Evolutionary conservation across 2,329 filamentous ascomycete genomes (phyloP), one percentile per base, ranked within the genome.

Genomic region (Cytospora chrysosperma): DNA sequence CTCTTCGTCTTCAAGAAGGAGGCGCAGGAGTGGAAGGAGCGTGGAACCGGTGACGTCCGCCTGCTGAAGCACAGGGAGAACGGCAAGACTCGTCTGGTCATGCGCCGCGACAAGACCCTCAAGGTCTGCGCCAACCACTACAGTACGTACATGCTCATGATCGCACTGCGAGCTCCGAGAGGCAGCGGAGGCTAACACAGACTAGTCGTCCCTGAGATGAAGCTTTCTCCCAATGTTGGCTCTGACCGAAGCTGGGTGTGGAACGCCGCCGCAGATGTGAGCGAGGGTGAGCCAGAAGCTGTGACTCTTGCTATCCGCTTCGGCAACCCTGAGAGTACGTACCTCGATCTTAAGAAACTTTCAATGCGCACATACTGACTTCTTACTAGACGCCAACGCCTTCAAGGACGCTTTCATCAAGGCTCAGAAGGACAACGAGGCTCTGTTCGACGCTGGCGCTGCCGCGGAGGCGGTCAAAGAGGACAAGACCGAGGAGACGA

Each of bases 91-190:
- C 88, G 95, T 72, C 84, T 99, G 73, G 95, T 99, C 72, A 99
- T 99, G 95, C 91, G 95, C 78, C 88, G 95, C 77, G 95, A 99
- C 85, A 98, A 98, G 92, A 99, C 95, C 67, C 88, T 98, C 82
- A 99, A 99, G 87, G 95, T 99, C 80, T 99, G 95, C 89, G 95
- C 95, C 76, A 99, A 99, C 85, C 95, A 99, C 86, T 99, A 99
- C 81, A 89, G 93, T 97, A 88, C 74, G 90, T 82, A 30, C 15
- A 21, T 17, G n/a, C 34, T n/a, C 19, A 47, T 34, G 10, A 28
- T 13, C 4, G 7, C 15, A 8, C 10, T 5, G 27, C 9, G 32
- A 8, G 5, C 5, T 24, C 17, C 21, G 21, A 21, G 2, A 21
- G 8, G 10, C 17, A 30, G 3, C 17, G 1, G 26, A 28, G 10